Evolutionary conservation across 2,329 filamentous ascomycete species (phyloP).

Genomic region (Macrophomina pseudophaseolina): DNA sequence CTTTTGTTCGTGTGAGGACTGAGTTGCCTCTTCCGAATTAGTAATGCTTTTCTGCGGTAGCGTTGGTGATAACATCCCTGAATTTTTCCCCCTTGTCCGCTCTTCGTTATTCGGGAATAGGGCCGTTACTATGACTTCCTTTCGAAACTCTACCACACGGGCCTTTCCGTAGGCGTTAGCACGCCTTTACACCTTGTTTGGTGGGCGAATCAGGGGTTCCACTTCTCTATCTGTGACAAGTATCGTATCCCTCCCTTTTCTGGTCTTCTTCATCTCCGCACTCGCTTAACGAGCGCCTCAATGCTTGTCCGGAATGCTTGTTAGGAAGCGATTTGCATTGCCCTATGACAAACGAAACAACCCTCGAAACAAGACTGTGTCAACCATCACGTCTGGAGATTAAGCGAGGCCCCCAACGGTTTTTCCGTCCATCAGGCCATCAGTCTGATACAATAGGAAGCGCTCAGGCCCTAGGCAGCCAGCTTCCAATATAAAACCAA

Average conservation of each 20-base stretch:
- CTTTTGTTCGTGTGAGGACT: no score
- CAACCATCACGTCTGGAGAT: neutral
- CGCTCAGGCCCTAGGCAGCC: neutral
- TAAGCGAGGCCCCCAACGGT: neutral
- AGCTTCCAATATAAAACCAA: neutral
- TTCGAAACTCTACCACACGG: no score
- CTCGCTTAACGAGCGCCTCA: conserved; percentile 2
- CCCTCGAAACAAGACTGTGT: conserved; percentile 5
- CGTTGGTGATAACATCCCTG: no score
- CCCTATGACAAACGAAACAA: conserved; percentile 3
- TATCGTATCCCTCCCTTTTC: neutral
- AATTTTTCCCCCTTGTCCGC: no score
- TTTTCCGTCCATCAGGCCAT: neutral
- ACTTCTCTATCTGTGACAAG: neutral
- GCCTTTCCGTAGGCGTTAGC: no score
- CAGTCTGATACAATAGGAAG: neutral
- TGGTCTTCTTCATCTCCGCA: conserved; percentile 1
- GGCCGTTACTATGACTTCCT: no score
- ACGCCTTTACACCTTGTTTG: no score
- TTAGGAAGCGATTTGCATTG: conserved; percentile 13
- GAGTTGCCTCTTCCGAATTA: no score
- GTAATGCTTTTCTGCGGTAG: no score
- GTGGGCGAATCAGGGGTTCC: no score
- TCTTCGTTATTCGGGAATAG: no score
- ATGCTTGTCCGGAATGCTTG: conserved; percentile 18